These are phyloP conservation scores for Leptographium procerum DNA, from an alignment of 2,329 filamentous ascomycete species.

Conservation along the genomic window DNA sequence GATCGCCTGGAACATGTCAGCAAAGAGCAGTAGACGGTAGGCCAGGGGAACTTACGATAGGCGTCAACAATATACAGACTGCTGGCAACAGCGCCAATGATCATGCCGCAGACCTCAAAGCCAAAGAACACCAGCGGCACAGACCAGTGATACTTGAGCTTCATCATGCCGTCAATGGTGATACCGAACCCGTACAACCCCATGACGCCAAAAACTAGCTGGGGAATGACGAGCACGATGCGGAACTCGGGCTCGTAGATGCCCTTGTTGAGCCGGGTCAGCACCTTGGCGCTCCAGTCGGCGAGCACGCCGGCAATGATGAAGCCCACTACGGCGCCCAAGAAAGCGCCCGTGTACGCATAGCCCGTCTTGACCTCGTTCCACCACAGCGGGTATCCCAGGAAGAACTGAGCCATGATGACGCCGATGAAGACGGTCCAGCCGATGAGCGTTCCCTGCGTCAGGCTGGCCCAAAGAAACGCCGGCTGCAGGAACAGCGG, in stretches of 20 bases:
- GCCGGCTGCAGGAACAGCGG: constrained; percentile 76
- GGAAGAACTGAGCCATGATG: constrained; percentile 69
- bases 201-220: constrained; percentile 64
- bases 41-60: constrained; percentile 50
- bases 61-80: constrained; percentile 88
- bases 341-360: constrained; percentile 73
- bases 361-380: constrained; percentile 73
- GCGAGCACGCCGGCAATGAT: constrained; percentile 60
- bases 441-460: constrained; percentile 82
- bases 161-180: constrained; percentile 48
- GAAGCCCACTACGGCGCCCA: constrained; percentile 73
- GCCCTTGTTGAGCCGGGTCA: constrained; percentile 67
- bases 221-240: constrained; percentile 70
- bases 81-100: constrained; percentile 76
- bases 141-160: constrained; percentile 53
- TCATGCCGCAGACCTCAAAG: constrained; percentile 79
- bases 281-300: constrained; percentile 57
- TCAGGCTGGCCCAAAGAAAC: constrained; percentile 67
- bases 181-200: constrained; percentile 80
- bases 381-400: constrained; percentile 73
- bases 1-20: constrained; percentile 42
- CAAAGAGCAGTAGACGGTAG: neutral
- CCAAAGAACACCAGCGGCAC: constrained; percentile 74
- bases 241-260: constrained; percentile 89
- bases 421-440: constrained; percentile 93